Evolutionary conservation across 2,329 filamentous ascomycete genomes (phyloP).

Genomic region (Pseudogymnoascus verrucosus): DNA sequence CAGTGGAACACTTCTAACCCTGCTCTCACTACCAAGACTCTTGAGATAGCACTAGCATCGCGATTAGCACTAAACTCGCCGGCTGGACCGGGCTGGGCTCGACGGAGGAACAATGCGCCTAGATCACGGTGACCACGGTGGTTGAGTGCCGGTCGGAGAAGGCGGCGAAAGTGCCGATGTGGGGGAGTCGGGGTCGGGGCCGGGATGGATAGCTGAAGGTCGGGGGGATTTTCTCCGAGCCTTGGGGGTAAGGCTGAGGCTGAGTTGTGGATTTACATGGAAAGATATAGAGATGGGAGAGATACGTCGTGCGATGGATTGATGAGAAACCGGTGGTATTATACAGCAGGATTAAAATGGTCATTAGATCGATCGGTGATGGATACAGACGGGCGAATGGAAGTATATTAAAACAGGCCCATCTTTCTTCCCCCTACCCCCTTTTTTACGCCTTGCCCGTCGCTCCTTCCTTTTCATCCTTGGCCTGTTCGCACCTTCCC

Average conservation of each 20-base stretch:
- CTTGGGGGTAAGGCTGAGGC: background rate
- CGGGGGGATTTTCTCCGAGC: background rate
- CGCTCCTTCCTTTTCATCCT: background rate
- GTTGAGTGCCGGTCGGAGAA: background rate
- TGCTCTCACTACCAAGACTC: background rate
- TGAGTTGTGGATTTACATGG: background rate
- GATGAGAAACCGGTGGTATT: background rate
- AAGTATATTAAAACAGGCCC: background rate
- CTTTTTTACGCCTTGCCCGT: background rate
- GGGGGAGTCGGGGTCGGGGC: background rate
- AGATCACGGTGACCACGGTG: background rate
- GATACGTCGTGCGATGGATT: too few relatives aligned
- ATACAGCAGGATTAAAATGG: background rate
- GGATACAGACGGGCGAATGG: background rate
- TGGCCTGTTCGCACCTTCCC: background rate
- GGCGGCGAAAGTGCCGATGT: background rate
- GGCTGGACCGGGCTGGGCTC: background rate
- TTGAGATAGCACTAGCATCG: background rate
- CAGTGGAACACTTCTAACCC: constrained; percentile 1
- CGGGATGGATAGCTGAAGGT: background rate
- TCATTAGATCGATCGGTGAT: background rate
- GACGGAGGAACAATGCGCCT: constrained; percentile 4
- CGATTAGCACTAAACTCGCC: background rate
- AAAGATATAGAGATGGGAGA: too few relatives aligned
- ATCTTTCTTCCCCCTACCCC: background rate